Evolutionary conservation across 148 eudicot species (phyloP).

Genomic region (Amaranthus cruentus): DNA sequence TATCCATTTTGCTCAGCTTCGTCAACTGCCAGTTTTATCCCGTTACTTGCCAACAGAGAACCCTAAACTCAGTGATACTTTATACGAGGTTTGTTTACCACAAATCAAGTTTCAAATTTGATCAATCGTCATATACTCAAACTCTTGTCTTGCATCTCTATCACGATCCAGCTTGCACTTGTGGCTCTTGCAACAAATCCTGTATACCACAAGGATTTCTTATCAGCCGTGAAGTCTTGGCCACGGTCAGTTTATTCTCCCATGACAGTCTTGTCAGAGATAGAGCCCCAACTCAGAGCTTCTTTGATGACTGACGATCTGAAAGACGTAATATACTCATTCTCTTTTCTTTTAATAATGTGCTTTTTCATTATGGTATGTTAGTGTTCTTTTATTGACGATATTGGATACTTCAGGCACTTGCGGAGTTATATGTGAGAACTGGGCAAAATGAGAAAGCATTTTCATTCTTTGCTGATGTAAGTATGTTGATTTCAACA

Average conservation of each 20-base stretch:
- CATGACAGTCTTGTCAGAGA: conserved; percentile 65
- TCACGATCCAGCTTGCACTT: conserved; percentile 73
- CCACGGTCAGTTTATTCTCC: conserved; percentile 78
- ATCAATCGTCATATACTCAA: conserved; percentile 10
- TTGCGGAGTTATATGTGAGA: conserved; percentile 85
- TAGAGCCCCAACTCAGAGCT: conserved; percentile 88
- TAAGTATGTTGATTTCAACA: conserved; percentile 36
- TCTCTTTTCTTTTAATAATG: neutral
- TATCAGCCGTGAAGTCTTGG: conserved; percentile 84
- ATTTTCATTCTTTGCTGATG: conserved; percentile 87
- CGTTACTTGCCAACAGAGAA: conserved; percentile 82
- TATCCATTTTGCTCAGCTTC: conserved; percentile 92
- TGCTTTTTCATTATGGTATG: conserved; percentile 13
- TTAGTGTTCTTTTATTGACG: conserved; percentile 13
- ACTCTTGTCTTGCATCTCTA: conserved; percentile 17
- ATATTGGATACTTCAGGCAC: conserved; percentile 46
- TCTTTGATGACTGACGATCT: conserved; percentile 67
- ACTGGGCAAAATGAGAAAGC: conserved; percentile 86
- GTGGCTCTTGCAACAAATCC: conserved; percentile 79
- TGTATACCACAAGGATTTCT: conserved; percentile 79
- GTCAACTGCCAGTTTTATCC: conserved; percentile 84
- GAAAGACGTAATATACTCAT: conserved; percentile 56
- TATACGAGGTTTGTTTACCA: conserved; percentile 71
- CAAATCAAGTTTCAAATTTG: conserved; percentile 15
- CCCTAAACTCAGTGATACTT: conserved; percentile 84